Percentiles rank a stretch among this genome's conserved stretches.
phyloP scores from a whole-genome alignment of 768 basidiomycete genomes.

The Tricholoma sp. region DNA sequence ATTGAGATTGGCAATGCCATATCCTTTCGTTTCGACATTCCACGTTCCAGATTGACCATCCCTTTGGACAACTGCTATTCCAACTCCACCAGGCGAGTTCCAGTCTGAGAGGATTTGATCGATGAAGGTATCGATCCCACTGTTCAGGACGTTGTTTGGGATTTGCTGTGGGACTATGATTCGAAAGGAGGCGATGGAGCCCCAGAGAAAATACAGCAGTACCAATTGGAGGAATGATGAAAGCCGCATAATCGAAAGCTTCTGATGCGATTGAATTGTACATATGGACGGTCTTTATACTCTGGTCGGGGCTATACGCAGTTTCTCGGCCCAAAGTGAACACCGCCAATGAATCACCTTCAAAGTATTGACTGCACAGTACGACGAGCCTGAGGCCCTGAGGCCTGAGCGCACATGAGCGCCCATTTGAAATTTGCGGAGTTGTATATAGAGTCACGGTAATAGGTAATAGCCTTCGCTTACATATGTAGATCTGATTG shows the following conservation, averaged over 20 bases:
- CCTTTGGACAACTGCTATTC: neutral
- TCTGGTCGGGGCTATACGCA: too few relatives aligned
- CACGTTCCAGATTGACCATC: constrained; percentile 16
- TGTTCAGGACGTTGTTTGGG: constrained; percentile 7
- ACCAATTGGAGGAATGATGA: neutral
- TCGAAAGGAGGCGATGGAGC: neutral
- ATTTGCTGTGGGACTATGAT: neutral
- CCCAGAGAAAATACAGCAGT: neutral
- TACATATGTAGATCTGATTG: too few relatives aligned
- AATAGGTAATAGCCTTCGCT: too few relatives aligned
- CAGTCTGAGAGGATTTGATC: constrained; percentile 18
- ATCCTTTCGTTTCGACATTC: constrained; percentile 26
- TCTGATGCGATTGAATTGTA: too few relatives aligned
- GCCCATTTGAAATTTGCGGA: too few relatives aligned
- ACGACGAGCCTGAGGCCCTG: too few relatives aligned
- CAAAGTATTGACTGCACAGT: too few relatives aligned
- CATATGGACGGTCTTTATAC: too few relatives aligned
- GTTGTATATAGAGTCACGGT: too few relatives aligned
- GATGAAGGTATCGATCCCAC: constrained; percentile 16
- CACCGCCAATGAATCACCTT: too few relatives aligned
- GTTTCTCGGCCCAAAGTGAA: too few relatives aligned
- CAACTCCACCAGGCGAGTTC: constrained; percentile 21
- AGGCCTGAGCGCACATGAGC: too few relatives aligned
- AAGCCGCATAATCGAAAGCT: neutral
- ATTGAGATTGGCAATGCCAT: constrained; percentile 20